A percentile compares a stretch with the other conserved stretches of the same genome.
These are phyloP conservation scores for Santalum album DNA, from an alignment of 164 flowering plant genomes.

Conservation along the genomic window DNA sequence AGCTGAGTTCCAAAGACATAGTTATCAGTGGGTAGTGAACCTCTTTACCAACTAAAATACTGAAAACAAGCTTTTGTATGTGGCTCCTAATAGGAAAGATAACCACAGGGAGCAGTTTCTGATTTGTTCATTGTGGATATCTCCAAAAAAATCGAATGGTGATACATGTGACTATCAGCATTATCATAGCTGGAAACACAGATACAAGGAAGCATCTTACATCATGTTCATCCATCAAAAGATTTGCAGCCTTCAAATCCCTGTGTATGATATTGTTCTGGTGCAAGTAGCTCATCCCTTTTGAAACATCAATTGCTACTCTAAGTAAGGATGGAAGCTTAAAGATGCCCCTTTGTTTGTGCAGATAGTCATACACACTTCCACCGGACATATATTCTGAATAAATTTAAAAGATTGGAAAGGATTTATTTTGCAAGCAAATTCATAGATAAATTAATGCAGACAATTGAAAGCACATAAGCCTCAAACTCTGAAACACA, in stretches of 20 bases:
- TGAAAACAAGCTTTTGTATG: too few relatives aligned
- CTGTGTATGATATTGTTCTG: constrained; percentile 25
- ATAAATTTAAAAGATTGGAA: background rate
- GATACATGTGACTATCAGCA: too few relatives aligned
- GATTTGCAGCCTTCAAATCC: constrained; percentile 30
- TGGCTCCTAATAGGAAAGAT: too few relatives aligned
- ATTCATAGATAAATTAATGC: background rate
- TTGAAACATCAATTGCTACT: constrained; percentile 28
- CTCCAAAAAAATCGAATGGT: too few relatives aligned
- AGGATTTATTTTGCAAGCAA: background rate
- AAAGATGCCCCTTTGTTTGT: constrained; percentile 23
- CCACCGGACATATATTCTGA: constrained; percentile 34
- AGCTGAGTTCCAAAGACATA: too few relatives aligned
- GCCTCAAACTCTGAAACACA: background rate
- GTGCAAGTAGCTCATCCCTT: constrained; percentile 31
- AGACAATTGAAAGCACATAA: background rate
- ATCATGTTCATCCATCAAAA: constrained; percentile 27
- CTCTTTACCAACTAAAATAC: too few relatives aligned
- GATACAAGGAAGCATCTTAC: constrained; percentile 10
- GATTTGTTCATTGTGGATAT: too few relatives aligned
- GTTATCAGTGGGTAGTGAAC: too few relatives aligned
- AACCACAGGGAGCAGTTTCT: too few relatives aligned
- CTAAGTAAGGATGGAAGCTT: constrained; percentile 27
- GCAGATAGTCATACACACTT: constrained; percentile 37
- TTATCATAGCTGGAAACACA: too few relatives aligned